Conservation (phyloP, 176 grass and related monocot genomes). For the Phoenix dactylifera region DNA sequence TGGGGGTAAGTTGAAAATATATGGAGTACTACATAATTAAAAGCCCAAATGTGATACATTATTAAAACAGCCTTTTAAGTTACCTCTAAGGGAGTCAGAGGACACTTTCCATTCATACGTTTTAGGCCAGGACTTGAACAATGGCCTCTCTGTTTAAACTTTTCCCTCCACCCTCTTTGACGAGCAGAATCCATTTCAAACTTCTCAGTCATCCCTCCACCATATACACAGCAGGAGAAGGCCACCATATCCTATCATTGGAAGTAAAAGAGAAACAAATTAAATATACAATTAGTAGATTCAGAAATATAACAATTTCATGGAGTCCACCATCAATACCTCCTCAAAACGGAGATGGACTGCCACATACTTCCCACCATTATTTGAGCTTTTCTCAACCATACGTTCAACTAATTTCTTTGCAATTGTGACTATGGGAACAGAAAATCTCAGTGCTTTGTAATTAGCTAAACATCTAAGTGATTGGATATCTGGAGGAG, state of each 20-base stretch:
- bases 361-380: slow-evolving; percentile 16
- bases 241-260: slow-evolving; percentile 14
- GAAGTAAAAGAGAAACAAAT: neutral
- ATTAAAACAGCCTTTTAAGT: neutral
- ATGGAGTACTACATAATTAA: no score
- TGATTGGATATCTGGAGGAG: slow-evolving; percentile 5
- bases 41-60: no score
- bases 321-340: neutral
- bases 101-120: slow-evolving; percentile 15
- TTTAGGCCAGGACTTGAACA: slow-evolving; percentile 7
- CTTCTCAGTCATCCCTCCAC: slow-evolving; percentile 7
- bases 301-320: neutral
- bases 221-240: slow-evolving; percentile 17
- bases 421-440: slow-evolving; percentile 9
- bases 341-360: slow-evolving; percentile 12
- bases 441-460: slow-evolving; percentile 10
- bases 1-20: no score
- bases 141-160: slow-evolving; percentile 1
- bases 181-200: slow-evolving; percentile 20
- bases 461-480: slow-evolving; percentile 16
- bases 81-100: slow-evolving; percentile 20
- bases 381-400: slow-evolving; percentile 8
- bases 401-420: slow-evolving; percentile 8
- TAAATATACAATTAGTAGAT: neutral
- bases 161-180: slow-evolving; percentile 14